Evolutionary conservation across 2,329 filamentous ascomycete species (phyloP), one percentile per base, ranked within the genome.

Genomic region (Monilinia fructicola): DNA sequence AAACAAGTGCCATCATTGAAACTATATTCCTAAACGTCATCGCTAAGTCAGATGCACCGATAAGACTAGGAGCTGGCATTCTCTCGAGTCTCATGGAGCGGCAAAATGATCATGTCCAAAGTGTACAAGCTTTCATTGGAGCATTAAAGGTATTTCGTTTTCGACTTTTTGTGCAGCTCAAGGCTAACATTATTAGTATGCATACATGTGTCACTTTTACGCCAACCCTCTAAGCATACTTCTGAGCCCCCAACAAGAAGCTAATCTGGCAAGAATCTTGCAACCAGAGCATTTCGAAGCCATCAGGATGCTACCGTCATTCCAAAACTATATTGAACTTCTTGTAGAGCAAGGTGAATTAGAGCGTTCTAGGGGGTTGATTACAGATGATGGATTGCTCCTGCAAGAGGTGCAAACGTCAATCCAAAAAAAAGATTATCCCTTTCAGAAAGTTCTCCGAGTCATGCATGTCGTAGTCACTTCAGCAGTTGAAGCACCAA

Each of bases 161-260:
- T 12, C 26, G 1, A 9, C 11, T 56, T 56, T 46, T 11, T 40
- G 23, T 5, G 50, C 7, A 12, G 42, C 7, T 59, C 9, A 38
- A 46, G 73, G 50, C 74, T 72, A 4, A 69, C 48, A 52, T 5
- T 42, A 14, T 48, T 76, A 92, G 85, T 95, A 94, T 78, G 87
- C 89, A 0, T 92, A 93, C 74, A 93, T 96, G 91, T 91, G 89
- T 67, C 90, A 93, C 75, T 94, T 91, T 74, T 94, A 92, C 72
- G 90, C 89, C 50, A 94, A 93, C 71, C 86, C 89, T 0, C 80
- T 93, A 4, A 91, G 87, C 68, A 76, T 92, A 5, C 18, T 67
- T 4, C 82, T 94, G 44, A 77, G 87, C 28, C 73, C 75, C n/a
- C 69, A 73, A 54, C 70, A 76, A 9, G 67, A 74, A 21, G 69